A percentile compares a stretch with the other conserved stretches of the same genome.
phyloP scores from a whole-genome alignment of 2,329 filamentous ascomycete species.

The Botryotinia globosa region DNA sequence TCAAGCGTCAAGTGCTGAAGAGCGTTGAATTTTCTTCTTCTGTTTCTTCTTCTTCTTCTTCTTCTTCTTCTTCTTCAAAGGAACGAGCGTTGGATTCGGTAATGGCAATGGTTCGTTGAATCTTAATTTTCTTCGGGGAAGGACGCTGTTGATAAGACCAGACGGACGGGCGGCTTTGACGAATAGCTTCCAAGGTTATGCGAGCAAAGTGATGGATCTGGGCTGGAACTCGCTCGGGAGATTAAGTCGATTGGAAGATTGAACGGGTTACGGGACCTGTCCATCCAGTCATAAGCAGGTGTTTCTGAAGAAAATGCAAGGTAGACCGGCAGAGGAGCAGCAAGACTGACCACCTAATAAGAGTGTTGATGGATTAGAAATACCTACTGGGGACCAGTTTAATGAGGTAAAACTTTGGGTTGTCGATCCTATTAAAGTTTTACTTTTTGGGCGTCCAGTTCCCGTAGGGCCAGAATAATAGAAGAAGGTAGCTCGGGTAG shows the following conservation, averaged over 20 bases:
- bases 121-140: neutral
- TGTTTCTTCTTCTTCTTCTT: neutral
- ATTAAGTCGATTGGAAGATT: neutral
- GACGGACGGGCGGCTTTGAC: neutral
- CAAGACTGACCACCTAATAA: neutral
- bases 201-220: neutral
- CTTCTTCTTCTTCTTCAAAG: neutral
- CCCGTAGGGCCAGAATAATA: too few species aligned
- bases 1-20: neutral
- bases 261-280: neutral
- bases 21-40: neutral
- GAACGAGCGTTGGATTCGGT: neutral
- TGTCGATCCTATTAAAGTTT: neutral
- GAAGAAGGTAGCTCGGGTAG: too few species aligned
- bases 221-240: neutral
- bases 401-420: neutral
- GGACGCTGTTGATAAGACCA: constrained; percentile 4
- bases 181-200: neutral
- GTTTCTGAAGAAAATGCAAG: neutral
- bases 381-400: neutral
- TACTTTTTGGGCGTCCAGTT: too few species aligned
- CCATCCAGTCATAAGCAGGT: neutral
- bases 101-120: neutral
- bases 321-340: neutral
- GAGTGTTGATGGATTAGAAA: neutral